phyloP scores from a whole-genome alignment of 2,329 filamentous ascomycete species.

The Emergomyces pasteurianus region DNA sequence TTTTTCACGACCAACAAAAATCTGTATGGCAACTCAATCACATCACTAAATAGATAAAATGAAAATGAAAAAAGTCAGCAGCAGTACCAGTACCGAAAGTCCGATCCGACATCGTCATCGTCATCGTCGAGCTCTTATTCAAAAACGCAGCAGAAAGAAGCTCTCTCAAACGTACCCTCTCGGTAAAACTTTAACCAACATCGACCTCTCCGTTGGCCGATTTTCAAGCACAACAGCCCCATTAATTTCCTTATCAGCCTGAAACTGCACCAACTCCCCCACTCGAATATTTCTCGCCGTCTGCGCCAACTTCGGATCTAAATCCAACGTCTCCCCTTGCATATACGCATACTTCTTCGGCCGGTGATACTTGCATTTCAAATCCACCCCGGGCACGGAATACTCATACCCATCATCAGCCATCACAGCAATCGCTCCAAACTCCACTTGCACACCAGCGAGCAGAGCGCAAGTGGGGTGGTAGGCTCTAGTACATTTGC shows the following conservation, averaged over 20 bases:
- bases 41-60: constrained; percentile 17
- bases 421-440: constrained; percentile 73
- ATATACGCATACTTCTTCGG: constrained; percentile 71
- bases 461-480: constrained; percentile 90
- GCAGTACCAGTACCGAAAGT: too few species aligned
- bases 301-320: constrained; percentile 54
- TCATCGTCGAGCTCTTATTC: neutral
- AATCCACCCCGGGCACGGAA: constrained; percentile 80
- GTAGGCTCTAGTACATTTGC: constrained; percentile 87
- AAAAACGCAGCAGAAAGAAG: neutral
- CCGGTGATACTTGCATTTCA: constrained; percentile 88
- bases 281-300: constrained; percentile 56
- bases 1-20: constrained; percentile 40
- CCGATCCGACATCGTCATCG: neutral
- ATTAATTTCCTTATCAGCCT: constrained; percentile 77
- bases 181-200: constrained; percentile 74
- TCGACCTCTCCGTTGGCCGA: constrained; percentile 56
- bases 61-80: constrained; percentile 7
- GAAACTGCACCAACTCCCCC: constrained; percentile 75
- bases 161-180: constrained; percentile 53
- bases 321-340: constrained; percentile 57
- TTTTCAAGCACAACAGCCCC: constrained; percentile 84
- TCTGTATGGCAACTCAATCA: constrained; percentile 51
- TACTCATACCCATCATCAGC: constrained; percentile 87
- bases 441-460: constrained; percentile 83